Conservation (phyloP, 331 rosid species). For the Malus hybrid region DNA sequence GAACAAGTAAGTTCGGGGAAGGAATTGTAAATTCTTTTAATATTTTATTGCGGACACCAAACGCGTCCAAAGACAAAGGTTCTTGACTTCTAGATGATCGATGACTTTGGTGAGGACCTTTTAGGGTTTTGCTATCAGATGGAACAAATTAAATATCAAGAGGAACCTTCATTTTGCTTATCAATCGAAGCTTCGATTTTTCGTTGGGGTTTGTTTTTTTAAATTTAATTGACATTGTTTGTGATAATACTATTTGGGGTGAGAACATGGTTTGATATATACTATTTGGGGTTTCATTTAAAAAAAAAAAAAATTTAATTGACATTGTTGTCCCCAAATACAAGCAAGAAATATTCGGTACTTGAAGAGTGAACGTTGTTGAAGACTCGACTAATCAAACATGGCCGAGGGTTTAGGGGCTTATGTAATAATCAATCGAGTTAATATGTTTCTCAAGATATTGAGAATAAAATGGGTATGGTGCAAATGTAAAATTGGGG, state of each 20-base stretch:
- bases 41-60: not conserved
- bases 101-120: not conserved
- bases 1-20: not conserved
- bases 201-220: not conserved
- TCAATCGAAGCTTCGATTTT: not conserved
- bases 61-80: not conserved
- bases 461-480: too few species aligned
- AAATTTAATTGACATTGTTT: too few species aligned
- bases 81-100: slow-evolving; percentile 13
- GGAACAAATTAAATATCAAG: not conserved
- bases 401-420: not conserved
- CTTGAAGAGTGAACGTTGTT: not conserved
- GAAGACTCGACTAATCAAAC: not conserved
- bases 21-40: not conserved
- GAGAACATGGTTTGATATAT: not conserved
- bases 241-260: not conserved
- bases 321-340: not conserved
- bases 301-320: too few species aligned
- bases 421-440: too few species aligned
- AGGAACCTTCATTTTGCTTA: not conserved
- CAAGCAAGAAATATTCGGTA: not conserved
- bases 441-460: too few species aligned
- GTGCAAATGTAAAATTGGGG: too few species aligned
- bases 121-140: not conserved
- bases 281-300: too few species aligned